Conservation (phyloP, 306 rosid genomes). For the Glycine latifolia region DNA sequence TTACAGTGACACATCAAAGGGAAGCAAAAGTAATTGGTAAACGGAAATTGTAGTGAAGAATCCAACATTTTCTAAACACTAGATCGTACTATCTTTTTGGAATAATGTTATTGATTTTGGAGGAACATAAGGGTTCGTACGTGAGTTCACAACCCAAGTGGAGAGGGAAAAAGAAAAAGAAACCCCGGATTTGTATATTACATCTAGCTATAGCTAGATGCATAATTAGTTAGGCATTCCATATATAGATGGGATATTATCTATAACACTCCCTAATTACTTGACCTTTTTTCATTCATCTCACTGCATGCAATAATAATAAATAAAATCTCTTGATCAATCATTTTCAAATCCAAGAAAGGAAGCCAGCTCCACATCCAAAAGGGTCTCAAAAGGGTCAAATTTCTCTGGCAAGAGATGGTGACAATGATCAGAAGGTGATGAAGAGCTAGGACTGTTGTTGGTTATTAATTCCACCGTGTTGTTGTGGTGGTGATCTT, state of each 20-base stretch:
- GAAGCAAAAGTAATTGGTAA: neutral
- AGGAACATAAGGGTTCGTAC: constrained; percentile 23
- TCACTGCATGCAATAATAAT: too few species aligned
- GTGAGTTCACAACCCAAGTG: neutral
- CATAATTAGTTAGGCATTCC: neutral
- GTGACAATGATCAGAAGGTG: constrained; percentile 41
- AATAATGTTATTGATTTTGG: neutral
- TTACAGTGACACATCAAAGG: neutral
- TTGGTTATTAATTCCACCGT: constrained; percentile 35
- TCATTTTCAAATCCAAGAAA: constrained; percentile 56
- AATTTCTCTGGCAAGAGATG: constrained; percentile 37
- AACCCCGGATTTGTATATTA: neutral
- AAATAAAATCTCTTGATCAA: constrained; percentile 8
- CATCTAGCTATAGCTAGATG: too few species aligned
- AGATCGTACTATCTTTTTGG: too few species aligned
- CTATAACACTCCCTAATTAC: too few species aligned
- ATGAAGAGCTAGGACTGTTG: constrained; percentile 43
- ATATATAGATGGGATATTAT: neutral
- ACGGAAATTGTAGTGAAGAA: neutral
- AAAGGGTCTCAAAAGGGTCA: constrained; percentile 43
- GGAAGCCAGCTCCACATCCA: constrained; percentile 56
- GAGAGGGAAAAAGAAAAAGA: too few species aligned
- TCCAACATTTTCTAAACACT: neutral
- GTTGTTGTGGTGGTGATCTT: neutral
- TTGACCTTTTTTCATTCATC: neutral